Percentiles rank a stretch among this genome's conserved stretches.
Conservation (phyloP, 352 stramenopile genomes). For the Globisporangium spiculum region DNA sequence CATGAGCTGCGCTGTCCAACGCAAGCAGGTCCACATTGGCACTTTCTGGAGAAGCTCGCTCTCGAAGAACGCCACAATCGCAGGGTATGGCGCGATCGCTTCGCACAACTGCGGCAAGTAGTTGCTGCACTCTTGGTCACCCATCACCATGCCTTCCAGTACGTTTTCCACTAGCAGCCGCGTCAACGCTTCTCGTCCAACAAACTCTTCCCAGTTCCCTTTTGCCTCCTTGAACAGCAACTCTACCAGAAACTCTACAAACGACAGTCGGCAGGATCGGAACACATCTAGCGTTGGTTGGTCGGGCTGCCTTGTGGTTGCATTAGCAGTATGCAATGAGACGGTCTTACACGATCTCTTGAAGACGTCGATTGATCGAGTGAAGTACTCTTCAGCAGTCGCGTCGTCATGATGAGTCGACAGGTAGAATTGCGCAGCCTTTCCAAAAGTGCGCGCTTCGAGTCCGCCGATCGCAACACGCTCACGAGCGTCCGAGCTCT, state of each 20-base stretch:
- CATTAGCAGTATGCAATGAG: background rate
- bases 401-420: constrained; percentile 29
- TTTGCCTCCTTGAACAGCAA: constrained; percentile 44
- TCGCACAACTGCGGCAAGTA: constrained; percentile 79
- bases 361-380: constrained; percentile 59
- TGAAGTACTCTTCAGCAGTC: constrained; percentile 54
- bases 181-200: constrained; percentile 38
- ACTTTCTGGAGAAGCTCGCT: constrained; percentile 40
- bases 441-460: constrained; percentile 66
- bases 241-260: constrained; percentile 73
- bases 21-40: constrained; percentile 76
- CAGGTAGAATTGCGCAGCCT: constrained; percentile 65
- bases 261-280: constrained; percentile 42
- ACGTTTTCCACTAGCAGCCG: constrained; percentile 60
- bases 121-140: constrained; percentile 61
- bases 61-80: constrained; percentile 45
- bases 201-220: constrained; percentile 34
- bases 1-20: constrained; percentile 78
- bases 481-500: constrained; percentile 38
- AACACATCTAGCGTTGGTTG: constrained; percentile 25
- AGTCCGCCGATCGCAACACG: constrained; percentile 55
- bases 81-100: constrained; percentile 47
- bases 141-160: constrained; percentile 54
- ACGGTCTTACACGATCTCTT: constrained; percentile 33
- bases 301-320: background rate